These are phyloP conservation scores for Paecilomyces dactylethromorphus DNA, from an alignment of 2,329 filamentous ascomycete genomes.

Conservation along the genomic window DNA sequence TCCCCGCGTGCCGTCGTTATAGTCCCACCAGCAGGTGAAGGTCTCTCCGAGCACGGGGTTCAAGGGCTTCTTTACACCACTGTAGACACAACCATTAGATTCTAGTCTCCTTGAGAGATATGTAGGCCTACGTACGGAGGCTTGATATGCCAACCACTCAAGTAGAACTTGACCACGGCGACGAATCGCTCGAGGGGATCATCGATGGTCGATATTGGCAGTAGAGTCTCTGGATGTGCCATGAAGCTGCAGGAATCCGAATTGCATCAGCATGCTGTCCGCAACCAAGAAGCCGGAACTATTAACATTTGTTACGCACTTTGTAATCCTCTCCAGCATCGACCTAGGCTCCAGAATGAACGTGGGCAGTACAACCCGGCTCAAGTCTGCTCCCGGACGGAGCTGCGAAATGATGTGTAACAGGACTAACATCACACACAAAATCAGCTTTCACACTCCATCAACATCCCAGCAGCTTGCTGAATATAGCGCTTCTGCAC, in stretches of 20 bases:
- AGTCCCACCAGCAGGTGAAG: constrained; percentile 94
- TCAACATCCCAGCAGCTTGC: background rate
- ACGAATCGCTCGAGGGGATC: constrained; percentile 87
- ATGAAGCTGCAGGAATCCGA: constrained; percentile 66
- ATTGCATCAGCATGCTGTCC: constrained; percentile 13
- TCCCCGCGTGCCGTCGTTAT: constrained; percentile 72
- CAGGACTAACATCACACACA: constrained; percentile 58
- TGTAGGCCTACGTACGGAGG: constrained; percentile 63
- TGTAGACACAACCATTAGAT: constrained; percentile 31
- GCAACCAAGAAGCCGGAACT: background rate
- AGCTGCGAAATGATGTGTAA: constrained; percentile 96
- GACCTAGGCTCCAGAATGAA: constrained; percentile 97
- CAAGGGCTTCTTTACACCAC: constrained; percentile 94
- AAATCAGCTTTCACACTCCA: constrained; percentile 8
- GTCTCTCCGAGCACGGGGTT: constrained; percentile 95
- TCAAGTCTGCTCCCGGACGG: constrained; percentile 88
- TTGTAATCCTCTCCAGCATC: constrained; percentile 98
- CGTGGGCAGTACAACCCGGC: constrained; percentile 87
- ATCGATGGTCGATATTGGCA: constrained; percentile 79
- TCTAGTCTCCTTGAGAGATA: background rate
- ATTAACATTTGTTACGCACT: constrained; percentile 54
- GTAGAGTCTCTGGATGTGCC: constrained; percentile 94
- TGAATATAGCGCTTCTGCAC: constrained; percentile 19
- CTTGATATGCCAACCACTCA: constrained; percentile 98
- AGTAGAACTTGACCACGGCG: constrained; percentile 93